Percentiles rank a stretch among this genome's conserved stretches.
These are phyloP conservation scores for Pseudotsuga menziesii DNA, from an alignment of 75 land plant genomes.

Conservation along the genomic window DNA sequence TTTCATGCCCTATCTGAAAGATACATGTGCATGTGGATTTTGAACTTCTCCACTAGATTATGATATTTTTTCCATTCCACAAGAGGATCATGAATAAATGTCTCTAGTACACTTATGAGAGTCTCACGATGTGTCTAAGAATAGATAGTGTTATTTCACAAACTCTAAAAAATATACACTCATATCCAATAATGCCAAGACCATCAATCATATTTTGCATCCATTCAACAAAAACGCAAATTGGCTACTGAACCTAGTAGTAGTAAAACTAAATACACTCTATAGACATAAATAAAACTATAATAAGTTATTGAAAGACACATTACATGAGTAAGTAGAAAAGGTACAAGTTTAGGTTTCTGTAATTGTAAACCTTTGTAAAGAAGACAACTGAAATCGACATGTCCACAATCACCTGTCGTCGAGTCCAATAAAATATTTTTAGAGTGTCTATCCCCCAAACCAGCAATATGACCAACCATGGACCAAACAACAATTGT, in stretches of 20 bases:
- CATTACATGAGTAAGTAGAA: constrained; percentile 92
- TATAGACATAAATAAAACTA: neutral
- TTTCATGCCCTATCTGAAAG: neutral
- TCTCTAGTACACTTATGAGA: constrained; percentile 95
- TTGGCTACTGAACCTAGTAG: neutral
- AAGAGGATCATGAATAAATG: constrained; percentile 98
- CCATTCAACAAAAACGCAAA: neutral
- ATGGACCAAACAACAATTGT: no score
- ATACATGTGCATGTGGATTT: constrained; percentile 99
- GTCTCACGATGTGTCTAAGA: constrained; percentile 90
- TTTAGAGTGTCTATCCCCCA: constrained; percentile 97
- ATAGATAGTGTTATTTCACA: constrained; percentile 94
- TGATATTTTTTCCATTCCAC: constrained; percentile 99
- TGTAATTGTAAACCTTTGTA: constrained; percentile 90
- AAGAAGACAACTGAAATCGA: constrained; percentile 99
- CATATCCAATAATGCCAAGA: no score
- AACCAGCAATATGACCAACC: no score
- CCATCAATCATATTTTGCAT: constrained; percentile 99
- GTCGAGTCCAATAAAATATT: constrained; percentile 98
- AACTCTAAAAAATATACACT: constrained; percentile 77
- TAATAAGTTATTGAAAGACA: neutral
- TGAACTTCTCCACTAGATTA: constrained; percentile 96
- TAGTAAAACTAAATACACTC: no score
- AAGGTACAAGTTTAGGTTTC: constrained; percentile 97
- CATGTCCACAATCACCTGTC: constrained; percentile 98